These are phyloP conservation scores for Quaeritorhiza haematococci DNA, from an alignment of 371 early-diverging fungal genomes.

Conservation along the genomic window DNA sequence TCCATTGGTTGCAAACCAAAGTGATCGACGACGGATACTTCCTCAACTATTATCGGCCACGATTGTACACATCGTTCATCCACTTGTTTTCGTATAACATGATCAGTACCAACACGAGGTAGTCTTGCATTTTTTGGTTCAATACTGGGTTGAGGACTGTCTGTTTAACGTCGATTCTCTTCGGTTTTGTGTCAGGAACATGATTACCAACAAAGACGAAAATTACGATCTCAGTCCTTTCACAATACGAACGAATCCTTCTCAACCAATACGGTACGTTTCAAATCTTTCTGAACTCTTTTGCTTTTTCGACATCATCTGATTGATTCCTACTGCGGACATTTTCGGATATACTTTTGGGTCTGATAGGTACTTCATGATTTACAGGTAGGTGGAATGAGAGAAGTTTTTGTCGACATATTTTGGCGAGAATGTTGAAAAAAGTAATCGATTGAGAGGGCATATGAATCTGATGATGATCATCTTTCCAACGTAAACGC, in stretches of 20 bases:
- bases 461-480: constrained; percentile 7
- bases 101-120: constrained; percentile 61
- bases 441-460: no score
- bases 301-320: neutral
- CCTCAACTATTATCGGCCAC: constrained; percentile 34
- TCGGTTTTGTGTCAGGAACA: neutral
- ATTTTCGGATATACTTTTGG: no score
- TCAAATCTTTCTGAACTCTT: neutral
- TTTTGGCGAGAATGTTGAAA: neutral
- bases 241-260: constrained; percentile 22
- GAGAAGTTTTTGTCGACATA: no score
- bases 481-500: constrained; percentile 1
- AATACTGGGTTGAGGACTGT: no score
- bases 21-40: constrained; percentile 12
- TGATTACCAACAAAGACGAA: constrained; percentile 10
- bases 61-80: constrained; percentile 64
- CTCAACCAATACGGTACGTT: constrained; percentile 12
- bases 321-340: no score
- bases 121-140: neutral
- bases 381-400: constrained; percentile 27
- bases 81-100: constrained; percentile 76
- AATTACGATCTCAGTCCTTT: constrained; percentile 30
- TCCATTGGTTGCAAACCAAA: neutral
- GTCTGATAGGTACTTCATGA: no score
- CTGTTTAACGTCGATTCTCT: neutral